phyloP scores from a whole-genome alignment of 208 protist species.

The Porcisia deanei region DNA sequence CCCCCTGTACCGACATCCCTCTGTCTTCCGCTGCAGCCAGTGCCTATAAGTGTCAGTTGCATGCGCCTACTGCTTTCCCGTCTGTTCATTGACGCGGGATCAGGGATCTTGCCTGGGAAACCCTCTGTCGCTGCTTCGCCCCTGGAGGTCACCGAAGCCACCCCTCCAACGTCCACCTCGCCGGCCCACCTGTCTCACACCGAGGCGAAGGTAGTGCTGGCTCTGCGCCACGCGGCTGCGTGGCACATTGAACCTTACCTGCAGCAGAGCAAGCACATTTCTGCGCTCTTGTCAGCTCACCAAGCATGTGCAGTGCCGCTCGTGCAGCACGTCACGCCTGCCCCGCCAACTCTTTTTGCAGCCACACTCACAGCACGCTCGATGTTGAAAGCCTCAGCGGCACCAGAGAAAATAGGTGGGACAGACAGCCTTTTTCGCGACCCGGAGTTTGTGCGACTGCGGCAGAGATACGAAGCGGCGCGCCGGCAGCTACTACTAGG shows the following conservation, averaged over 20 bases:
- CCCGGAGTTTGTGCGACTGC: constrained; percentile 20
- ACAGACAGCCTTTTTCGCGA: constrained; percentile 27
- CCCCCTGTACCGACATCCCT: constrained; percentile 4
- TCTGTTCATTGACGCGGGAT: constrained; percentile 6
- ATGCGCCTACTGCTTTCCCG: constrained; percentile 22
- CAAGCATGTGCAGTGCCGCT: constrained; percentile 38
- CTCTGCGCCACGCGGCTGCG: constrained; percentile 27
- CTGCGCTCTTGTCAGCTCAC: constrained; percentile 43
- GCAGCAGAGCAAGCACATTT: constrained; percentile 29
- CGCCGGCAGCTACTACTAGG: constrained; percentile 18
- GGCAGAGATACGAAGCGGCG: constrained; percentile 20
- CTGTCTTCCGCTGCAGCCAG: constrained; percentile 15
- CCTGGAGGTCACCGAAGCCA: background rate
- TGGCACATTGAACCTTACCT: constrained; percentile 58
- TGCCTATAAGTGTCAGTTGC: constrained; percentile 26
- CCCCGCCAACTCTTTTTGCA: constrained; percentile 6
- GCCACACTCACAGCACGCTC: constrained; percentile 20
- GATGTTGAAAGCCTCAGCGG: constrained; percentile 8
- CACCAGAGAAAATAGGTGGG: constrained; percentile 12
- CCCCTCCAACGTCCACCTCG: background rate
- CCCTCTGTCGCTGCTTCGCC: background rate
- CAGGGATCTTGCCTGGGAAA: background rate
- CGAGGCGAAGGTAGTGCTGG: constrained; percentile 23
- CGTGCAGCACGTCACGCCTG: constrained; percentile 10
- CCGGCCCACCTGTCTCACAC: constrained; percentile 20